These are phyloP conservation scores for Phaseolus lunatus DNA, from an alignment of 306 rosid species.

Conservation along the genomic window DNA sequence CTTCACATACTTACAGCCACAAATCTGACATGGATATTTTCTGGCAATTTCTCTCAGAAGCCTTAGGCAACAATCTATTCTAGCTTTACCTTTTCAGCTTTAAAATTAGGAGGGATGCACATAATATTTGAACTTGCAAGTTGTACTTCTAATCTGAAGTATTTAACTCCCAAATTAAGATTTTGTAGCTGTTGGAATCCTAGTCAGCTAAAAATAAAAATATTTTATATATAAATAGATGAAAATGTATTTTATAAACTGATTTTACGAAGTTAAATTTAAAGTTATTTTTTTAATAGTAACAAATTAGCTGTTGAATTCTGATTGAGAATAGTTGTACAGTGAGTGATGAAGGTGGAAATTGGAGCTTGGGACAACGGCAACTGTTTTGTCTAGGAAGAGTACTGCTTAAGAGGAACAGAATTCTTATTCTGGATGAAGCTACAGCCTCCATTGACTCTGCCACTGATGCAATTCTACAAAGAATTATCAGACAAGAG, in stretches of 20 bases:
- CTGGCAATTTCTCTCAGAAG: too few species aligned
- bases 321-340: constrained; percentile 18
- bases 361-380: constrained; percentile 85
- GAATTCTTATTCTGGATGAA: constrained; percentile 81
- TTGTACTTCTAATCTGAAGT: not conserved
- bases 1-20: constrained; percentile 1
- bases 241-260: too few species aligned
- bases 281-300: too few species aligned
- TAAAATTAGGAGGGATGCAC: not conserved
- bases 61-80: not conserved
- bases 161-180: not conserved
- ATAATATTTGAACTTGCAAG: not conserved
- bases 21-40: not conserved
- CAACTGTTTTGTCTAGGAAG: constrained; percentile 87
- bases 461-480: constrained; percentile 71
- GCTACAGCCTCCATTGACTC: constrained; percentile 89
- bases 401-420: constrained; percentile 73
- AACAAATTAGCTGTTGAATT: not conserved
- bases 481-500: constrained; percentile 68
- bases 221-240: too few species aligned
- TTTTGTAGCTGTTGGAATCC: too few species aligned
- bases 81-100: not conserved
- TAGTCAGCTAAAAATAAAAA: too few species aligned
- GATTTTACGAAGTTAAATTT: too few species aligned
- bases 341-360: constrained; percentile 91